Conservation (phyloP, 2,329 filamentous ascomycete species). For the Leptosphaerulina australis region DNA sequence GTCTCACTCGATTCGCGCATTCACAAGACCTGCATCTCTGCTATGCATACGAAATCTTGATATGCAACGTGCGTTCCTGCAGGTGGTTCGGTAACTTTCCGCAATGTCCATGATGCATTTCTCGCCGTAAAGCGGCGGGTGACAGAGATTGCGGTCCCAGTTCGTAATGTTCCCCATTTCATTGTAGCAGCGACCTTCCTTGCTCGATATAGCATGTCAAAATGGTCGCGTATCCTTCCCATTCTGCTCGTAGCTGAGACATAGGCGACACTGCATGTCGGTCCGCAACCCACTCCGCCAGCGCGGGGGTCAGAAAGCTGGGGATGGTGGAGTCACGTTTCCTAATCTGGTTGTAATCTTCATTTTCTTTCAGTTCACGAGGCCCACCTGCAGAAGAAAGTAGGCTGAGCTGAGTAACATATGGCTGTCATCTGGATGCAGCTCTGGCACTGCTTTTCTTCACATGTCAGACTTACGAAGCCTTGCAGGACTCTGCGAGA, state of each 20-base stretch:
- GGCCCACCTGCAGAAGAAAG: slow-evolving; percentile 22
- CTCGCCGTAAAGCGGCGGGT: slow-evolving; percentile 1
- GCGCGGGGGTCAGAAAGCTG: slow-evolving; percentile 3
- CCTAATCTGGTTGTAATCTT: slow-evolving; percentile 13
- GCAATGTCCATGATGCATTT: slow-evolving; percentile 1
- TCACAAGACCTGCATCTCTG: slow-evolving; percentile 13
- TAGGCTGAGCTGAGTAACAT: slow-evolving; percentile 6
- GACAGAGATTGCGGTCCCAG: not conserved
- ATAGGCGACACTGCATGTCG: slow-evolving; percentile 8
- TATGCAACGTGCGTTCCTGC: slow-evolving; percentile 17
- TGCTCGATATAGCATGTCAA: not conserved
- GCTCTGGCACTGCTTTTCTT: slow-evolving; percentile 10
- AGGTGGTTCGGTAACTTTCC: slow-evolving; percentile 2
- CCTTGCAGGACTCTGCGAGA: slow-evolving; percentile 1
- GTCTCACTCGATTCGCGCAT: slow-evolving; percentile 9
- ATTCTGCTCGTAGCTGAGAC: slow-evolving; percentile 4
- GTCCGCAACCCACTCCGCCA: slow-evolving; percentile 7
- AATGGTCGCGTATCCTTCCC: not conserved
- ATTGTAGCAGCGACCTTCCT: slow-evolving; percentile 7
- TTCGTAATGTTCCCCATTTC: not conserved
- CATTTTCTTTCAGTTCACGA: slow-evolving; percentile 20
- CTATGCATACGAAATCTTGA: slow-evolving; percentile 7
- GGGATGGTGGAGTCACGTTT: slow-evolving; percentile 21
- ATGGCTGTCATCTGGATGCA: slow-evolving; percentile 7
- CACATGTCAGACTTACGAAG: slow-evolving; percentile 12